These are phyloP conservation scores for Setomelanomma holmii DNA, from an alignment of 2,329 filamentous ascomycete genomes.

Conservation along the genomic window DNA sequence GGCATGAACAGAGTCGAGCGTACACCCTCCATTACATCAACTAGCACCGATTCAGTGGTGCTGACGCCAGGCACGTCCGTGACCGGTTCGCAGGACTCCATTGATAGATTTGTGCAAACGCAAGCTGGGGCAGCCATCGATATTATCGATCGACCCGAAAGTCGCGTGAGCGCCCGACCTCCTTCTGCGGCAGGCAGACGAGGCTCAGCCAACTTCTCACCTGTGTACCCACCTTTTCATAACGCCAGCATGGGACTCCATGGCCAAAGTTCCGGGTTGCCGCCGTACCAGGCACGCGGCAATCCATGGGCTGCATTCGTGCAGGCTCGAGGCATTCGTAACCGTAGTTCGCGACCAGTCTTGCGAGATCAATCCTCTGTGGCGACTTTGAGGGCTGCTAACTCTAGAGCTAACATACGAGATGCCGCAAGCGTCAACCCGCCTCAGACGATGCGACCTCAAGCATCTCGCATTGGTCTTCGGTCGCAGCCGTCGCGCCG, in stretches of 20 bases:
- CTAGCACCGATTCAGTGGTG: constrained; percentile 37
- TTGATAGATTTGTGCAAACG: constrained; percentile 36
- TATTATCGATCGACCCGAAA: constrained; percentile 48
- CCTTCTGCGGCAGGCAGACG: constrained; percentile 46
- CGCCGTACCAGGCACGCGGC: constrained; percentile 37
- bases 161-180: constrained; percentile 44
- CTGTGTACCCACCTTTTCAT: constrained; percentile 37
- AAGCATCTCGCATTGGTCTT: constrained; percentile 46
- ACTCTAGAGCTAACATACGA: constrained; percentile 44
- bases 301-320: constrained; percentile 50
- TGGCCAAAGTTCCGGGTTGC: constrained; percentile 38
- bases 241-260: constrained; percentile 43
- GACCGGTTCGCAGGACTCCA: constrained; percentile 33
- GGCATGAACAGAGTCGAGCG: constrained; percentile 28
- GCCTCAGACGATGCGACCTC: constrained; percentile 39
- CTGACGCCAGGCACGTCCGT: constrained; percentile 39
- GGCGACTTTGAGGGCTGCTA: constrained; percentile 44
- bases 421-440: constrained; percentile 29
- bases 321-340: constrained; percentile 31
- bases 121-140: constrained; percentile 39
- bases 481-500: constrained; percentile 46
- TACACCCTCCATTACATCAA: constrained; percentile 36
- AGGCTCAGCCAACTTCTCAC: constrained; percentile 41
- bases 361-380: constrained; percentile 50
- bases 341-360: constrained; percentile 41